Evolutionary conservation across 1,284 basidiomycete species (phyloP), one percentile per base, ranked within the genome.

Genomic region (Coniferiporia sulphurascens): DNA sequence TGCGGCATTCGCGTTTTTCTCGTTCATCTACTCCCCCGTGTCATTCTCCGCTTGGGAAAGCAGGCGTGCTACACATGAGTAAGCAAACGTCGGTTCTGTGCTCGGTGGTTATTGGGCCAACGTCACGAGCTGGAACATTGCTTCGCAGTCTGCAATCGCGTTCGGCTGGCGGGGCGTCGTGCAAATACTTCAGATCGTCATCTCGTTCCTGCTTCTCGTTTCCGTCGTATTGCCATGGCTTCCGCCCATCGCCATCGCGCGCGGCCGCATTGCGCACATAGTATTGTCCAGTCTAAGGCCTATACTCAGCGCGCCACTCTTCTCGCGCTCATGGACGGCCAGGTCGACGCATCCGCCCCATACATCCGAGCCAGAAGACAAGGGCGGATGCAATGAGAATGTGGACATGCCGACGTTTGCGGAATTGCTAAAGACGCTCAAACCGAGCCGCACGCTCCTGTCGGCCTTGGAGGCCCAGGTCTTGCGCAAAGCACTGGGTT

Each of bases 1-100:
- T 35, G 87, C 87, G 15, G 80, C 81, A 32, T 89, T 89, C 66
- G 84, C 85, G 0, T 76, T 89, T 58, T 88, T 89, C 73, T 88
- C 86, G 0, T 85, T 89, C 70, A 86, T 87, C 75, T 88, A 86
- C 68, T 86, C 84, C 0, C 86, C 87, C 0, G 67, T 87, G 12
- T 77, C 83, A 0, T 76, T 79, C 0, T 70, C 74, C 0, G 64
- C 63, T 27, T 35, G 67, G 7, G 53, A 65, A 12, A 27, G 62
- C 3, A 65, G 68, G 36, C 58, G 65, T 41, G 57, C 59, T 48
- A 21, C 55, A 5, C 27, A 54, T 55, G 15, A 44, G 21, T 70
- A 73, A 52, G 59, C 68, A 3, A 72, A 74, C 54, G 69, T 72
- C 22, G 74, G 73, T 13, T 52, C 62, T 1, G 69, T 75, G 32